These are phyloP conservation scores for Exsudoporus frostii DNA, from an alignment of 768 basidiomycete genomes.

Conservation along the genomic window DNA sequence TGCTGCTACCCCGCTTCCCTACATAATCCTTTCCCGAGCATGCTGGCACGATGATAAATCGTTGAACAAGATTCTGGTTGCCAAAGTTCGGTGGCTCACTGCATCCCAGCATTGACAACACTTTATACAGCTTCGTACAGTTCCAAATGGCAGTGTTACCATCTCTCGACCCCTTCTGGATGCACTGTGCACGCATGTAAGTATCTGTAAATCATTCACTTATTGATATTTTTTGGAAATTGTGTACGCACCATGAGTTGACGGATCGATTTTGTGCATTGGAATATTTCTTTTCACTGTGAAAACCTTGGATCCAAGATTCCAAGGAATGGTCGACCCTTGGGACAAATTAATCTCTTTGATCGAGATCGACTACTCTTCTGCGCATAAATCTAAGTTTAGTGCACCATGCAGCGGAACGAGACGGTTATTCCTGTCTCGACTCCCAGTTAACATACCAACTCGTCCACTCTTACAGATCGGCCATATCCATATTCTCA, in stretches of 20 bases:
- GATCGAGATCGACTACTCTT: neutral
- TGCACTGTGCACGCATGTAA: neutral
- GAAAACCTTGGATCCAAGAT: too few species aligned
- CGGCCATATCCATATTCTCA: neutral
- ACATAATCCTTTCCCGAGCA: conserved; percentile 70
- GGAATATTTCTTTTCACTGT: too few species aligned
- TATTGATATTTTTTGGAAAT: too few species aligned
- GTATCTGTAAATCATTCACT: too few species aligned
- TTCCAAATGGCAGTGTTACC: neutral
- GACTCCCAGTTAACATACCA: neutral
- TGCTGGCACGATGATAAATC: too few species aligned
- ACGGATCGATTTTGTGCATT: too few species aligned
- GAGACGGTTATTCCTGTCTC: neutral
- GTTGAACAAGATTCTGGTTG: too few species aligned
- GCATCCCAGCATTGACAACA: neutral
- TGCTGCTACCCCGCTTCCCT: conserved; percentile 38
- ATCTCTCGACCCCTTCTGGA: neutral
- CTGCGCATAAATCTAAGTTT: neutral
- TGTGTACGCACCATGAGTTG: too few species aligned
- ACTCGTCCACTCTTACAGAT: neutral
- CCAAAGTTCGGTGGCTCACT: conserved; percentile 34
- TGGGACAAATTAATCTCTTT: neutral
- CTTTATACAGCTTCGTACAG: neutral
- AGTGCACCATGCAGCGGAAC: neutral
- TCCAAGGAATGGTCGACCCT: too few species aligned